Evolutionary conservation across 208 protist genomes (phyloP).

Genomic region (Leishmania turanica): DNA sequence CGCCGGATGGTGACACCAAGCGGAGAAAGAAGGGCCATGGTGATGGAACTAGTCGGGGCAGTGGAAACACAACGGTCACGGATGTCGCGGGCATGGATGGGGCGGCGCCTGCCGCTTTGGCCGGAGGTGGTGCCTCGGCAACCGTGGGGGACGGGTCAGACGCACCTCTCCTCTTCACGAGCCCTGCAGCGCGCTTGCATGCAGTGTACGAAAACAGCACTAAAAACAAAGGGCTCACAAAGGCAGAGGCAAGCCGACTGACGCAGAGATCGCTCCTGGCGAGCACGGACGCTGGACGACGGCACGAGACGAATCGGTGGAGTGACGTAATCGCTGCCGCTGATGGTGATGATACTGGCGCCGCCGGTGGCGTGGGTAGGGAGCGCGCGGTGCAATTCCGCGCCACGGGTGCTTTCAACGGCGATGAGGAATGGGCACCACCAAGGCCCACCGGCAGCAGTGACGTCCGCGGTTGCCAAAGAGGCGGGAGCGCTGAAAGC

Average conservation of each 20-base stretch:
- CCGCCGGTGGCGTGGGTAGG: neutral
- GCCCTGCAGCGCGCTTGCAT: constrained; percentile 9
- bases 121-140: neutral
- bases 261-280: neutral
- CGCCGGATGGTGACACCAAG: constrained; percentile 15
- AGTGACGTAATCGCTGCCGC: neutral
- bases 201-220: neutral
- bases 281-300: neutral
- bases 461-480: neutral
- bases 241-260: neutral
- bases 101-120: neutral
- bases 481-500: neutral
- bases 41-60: too few relatives aligned
- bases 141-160: neutral
- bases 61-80: neutral
- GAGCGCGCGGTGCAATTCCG: constrained; percentile 18
- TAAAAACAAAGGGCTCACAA: constrained; percentile 11
- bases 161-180: constrained; percentile 10
- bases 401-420: constrained; percentile 35
- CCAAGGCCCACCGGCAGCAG: neutral
- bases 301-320: neutral
- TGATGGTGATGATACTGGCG: neutral
- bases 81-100: neutral
- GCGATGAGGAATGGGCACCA: constrained; percentile 2
- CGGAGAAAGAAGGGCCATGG: neutral